These are phyloP conservation scores for Phytomonas francai DNA, from an alignment of 208 protist genomes.

Conservation along the genomic window DNA sequence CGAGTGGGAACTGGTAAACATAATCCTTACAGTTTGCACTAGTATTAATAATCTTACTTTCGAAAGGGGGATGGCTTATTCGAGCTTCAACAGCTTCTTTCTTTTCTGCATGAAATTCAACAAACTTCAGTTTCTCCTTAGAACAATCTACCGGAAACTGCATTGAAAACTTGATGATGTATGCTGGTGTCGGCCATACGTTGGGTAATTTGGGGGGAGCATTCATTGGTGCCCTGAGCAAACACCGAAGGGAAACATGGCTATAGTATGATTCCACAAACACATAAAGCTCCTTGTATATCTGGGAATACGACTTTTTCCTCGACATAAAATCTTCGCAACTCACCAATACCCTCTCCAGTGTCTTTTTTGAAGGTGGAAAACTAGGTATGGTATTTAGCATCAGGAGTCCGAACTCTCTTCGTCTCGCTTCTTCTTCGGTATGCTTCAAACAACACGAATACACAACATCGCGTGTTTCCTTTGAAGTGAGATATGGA, in stretches of 20 bases:
- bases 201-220: neutral
- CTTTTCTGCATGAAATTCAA: neutral
- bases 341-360: constrained; percentile 23
- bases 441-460: constrained; percentile 54
- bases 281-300: constrained; percentile 21
- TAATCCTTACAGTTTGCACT: constrained; percentile 45
- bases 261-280: constrained; percentile 16
- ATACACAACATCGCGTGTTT: constrained; percentile 57
- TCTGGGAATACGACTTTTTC: constrained; percentile 13
- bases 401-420: constrained; percentile 56
- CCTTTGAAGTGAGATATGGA: constrained; percentile 29
- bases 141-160: neutral
- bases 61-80: neutral
- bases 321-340: constrained; percentile 3
- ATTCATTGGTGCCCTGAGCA: neutral
- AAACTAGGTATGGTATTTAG: constrained; percentile 58
- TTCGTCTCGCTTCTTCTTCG: constrained; percentile 49
- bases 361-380: constrained; percentile 43
- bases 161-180: neutral
- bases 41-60: constrained; percentile 1
- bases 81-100: neutral
- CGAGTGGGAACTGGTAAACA: constrained; percentile 62
- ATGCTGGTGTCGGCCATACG: neutral
- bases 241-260: constrained; percentile 2
- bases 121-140: neutral